Base-by-base conservation (phyloP, 768 basidiomycete species). In the Leccinum boreale region DNA sequence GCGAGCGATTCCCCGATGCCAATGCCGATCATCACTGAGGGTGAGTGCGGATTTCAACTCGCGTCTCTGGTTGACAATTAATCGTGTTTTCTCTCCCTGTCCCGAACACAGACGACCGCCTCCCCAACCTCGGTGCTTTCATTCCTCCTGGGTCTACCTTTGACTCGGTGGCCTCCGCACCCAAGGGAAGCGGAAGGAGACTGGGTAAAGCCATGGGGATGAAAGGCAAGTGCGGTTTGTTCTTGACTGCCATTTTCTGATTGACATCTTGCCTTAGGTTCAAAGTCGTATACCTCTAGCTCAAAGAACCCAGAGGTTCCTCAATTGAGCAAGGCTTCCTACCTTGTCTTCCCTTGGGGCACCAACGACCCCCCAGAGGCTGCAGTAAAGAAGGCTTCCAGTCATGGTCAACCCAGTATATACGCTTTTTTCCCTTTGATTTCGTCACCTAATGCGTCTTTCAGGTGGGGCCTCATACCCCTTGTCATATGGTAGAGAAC, bases 331-430 rank as follows among this genome's bases (percentile, higher is more conserved):
- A 80, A 74, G n/a, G 79, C 81, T 0, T 65, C 68, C 1, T 93
- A 94, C 76, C 79, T 85, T 50, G 82, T 94, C 60, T 93, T 87
- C 73, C 68, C 76, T 1, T 93, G 87, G 85, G 93, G 94, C 23
- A 66, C 87, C 59, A 97, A 98, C 59, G 95, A 98, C 66, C 94
- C 95, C 0, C 65, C 74, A 0, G 83, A 81, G 56, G 94, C 70
- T 39, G 65, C 55, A 0, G 6, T 42, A 31, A 68, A 24, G 56
- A 70, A 70, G 35, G 66, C 60, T 11, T 21, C 3, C 4, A 61
- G 14, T 11, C 64, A 62, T n/a, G 63, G 67, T 31, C 10, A n/a
- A 19, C 35, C 44, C 12, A 29, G 70, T 73, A 52, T 28, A 58
- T 52, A 11, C 56, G 1, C 35, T 14, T 9, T 9, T 9, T 42